Percentiles rank a stretch among this genome's conserved stretches.
Evolutionary conservation across 805 yeast genomes (phyloP).

Genomic region (Teunomyces lycoperdinae): DNA sequence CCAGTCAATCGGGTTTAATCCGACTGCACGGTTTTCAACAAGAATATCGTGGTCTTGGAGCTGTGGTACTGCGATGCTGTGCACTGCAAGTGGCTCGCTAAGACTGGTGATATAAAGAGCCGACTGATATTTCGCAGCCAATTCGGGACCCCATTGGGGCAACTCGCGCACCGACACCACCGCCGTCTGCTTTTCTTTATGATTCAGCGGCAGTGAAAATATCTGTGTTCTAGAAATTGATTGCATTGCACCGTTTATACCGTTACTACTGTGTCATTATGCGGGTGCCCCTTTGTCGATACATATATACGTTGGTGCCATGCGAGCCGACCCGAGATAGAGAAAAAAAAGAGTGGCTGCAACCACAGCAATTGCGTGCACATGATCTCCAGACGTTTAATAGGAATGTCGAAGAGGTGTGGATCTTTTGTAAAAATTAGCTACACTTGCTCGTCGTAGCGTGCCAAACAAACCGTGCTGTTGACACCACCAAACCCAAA

Average conservation of each 20-base stretch:
- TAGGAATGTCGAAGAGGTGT: not conserved
- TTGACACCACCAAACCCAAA: conserved; percentile 99
- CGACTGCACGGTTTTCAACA: conserved; percentile 30
- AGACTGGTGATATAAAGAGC: conserved; percentile 18
- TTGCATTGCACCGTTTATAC: no score
- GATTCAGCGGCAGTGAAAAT: no score
- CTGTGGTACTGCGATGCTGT: conserved; percentile 17
- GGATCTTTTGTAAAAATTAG: not conserved
- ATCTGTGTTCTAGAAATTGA: no score
- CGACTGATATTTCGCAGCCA: conserved; percentile 9
- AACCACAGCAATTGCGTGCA: not conserved
- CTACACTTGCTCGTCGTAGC: not conserved
- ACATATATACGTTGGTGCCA: not conserved
- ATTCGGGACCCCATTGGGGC: not conserved
- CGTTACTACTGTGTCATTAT: no score
- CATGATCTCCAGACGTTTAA: no score
- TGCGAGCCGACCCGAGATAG: not conserved
- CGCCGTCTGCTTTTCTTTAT: not conserved
- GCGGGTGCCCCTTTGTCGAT: no score
- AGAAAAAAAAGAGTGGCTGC: not conserved
- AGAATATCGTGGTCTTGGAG: conserved; percentile 20
- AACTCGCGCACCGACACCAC: not conserved
- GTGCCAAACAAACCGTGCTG: conserved; percentile 58
- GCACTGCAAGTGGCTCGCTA: conserved; percentile 17
- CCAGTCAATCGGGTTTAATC: conserved; percentile 51